Conservation (phyloP, 495 filamentous ascomycete species). For the Penicillium angulare region DNA sequence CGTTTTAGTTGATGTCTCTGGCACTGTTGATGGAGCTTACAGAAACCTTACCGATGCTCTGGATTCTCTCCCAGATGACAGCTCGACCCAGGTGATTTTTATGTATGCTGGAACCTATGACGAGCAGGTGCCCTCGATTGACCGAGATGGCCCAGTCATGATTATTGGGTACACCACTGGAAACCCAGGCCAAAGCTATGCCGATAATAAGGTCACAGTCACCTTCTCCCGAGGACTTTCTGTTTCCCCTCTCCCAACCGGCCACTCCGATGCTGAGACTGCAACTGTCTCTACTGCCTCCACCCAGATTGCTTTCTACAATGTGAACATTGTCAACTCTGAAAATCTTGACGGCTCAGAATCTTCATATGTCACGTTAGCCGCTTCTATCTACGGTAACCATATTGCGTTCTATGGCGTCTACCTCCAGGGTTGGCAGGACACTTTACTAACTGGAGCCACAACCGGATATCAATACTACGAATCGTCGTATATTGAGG, state of each 20-base stretch:
- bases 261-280: constrained; percentile 18
- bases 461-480: constrained; percentile 10
- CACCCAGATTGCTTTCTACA: constrained; percentile 13
- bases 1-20: neutral
- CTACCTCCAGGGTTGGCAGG: constrained; percentile 10
- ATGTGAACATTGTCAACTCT: constrained; percentile 13
- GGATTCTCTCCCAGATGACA: constrained; percentile 4
- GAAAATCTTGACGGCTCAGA: constrained; percentile 12
- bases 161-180: constrained; percentile 12
- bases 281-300: constrained; percentile 11
- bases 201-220: constrained; percentile 16
- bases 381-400: constrained; percentile 6
- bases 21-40: constrained; percentile 1
- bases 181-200: constrained; percentile 11
- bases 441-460: constrained; percentile 1
- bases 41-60: constrained; percentile 9
- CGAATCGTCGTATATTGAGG: constrained; percentile 12
- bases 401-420: constrained; percentile 8
- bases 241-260: constrained; percentile 11
- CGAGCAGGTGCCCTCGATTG: constrained; percentile 6
- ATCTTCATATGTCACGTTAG: constrained; percentile 9
- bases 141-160: constrained; percentile 6
- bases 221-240: constrained; percentile 14
- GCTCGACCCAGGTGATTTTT: constrained; percentile 4
- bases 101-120: constrained; percentile 9